Evolutionary conservation across 768 basidiomycete genomes (phyloP).

Genomic region (Dacryopinax spathularia): DNA sequence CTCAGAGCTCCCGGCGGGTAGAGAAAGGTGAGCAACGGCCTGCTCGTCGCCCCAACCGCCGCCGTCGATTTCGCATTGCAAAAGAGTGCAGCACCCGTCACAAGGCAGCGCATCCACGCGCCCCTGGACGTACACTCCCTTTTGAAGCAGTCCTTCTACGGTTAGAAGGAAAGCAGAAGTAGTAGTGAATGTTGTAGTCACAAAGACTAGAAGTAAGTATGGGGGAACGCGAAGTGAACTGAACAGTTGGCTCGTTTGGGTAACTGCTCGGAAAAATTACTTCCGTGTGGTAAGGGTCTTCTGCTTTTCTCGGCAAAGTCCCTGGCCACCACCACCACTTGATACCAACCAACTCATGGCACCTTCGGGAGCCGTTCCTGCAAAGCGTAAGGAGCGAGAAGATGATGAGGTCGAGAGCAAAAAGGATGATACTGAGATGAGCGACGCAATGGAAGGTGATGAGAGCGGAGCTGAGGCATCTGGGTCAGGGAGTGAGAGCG

Average conservation of each 20-base stretch:
- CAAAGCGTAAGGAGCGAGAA: neutral
- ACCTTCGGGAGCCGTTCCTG: slow-evolving; percentile 1
- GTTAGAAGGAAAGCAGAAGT: neutral
- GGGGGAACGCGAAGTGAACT: too few relatives aligned
- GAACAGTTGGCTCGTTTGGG: too few relatives aligned
- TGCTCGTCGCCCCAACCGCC: neutral
- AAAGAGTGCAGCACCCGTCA: neutral
- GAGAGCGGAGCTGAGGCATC: neutral
- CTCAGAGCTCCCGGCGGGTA: neutral
- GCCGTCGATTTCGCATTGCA: neutral
- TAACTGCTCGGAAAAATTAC: neutral
- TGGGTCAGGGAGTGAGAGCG: neutral
- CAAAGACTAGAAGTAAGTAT: too few relatives aligned
- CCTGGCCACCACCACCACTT: neutral
- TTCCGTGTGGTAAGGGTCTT: neutral
- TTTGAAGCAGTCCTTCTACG: neutral
- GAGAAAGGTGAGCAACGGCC: neutral
- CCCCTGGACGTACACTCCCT: neutral
- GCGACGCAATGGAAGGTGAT: neutral
- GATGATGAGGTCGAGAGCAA: neutral
- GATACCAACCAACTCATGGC: neutral
- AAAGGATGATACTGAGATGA: neutral
- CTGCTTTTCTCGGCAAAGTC: neutral
- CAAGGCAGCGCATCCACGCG: neutral
- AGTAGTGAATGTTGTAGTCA: neutral